These are phyloP conservation scores for Fereydounia khargensis DNA, from an alignment of 1,284 basidiomycete genomes.

Conservation along the genomic window DNA sequence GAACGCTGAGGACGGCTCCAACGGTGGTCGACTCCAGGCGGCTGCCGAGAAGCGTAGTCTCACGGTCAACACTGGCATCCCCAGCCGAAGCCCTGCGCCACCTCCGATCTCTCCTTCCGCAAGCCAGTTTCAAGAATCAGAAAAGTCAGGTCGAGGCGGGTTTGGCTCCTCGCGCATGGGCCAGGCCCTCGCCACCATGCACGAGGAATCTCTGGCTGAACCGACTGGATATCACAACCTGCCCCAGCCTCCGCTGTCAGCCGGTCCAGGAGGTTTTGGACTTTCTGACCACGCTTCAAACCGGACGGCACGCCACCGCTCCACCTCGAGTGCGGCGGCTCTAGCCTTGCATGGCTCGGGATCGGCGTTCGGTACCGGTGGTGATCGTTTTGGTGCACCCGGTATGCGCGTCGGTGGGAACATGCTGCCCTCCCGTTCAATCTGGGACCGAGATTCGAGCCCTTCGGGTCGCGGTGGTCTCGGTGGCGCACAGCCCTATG, in stretches of 20 bases:
- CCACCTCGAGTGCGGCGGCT: conserved; percentile 40
- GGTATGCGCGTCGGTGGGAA: too few species aligned
- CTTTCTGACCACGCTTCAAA: conserved; percentile 3
- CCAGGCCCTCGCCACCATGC: conserved; percentile 22
- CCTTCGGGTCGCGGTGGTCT: not conserved
- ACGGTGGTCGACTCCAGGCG: too few species aligned
- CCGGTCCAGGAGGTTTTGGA: not conserved
- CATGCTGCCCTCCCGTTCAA: conserved; percentile 10
- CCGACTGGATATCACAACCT: conserved; percentile 6
- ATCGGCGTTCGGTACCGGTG: conserved; percentile 6
- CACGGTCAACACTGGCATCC: not conserved
- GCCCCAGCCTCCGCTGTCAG: conserved; percentile 9
- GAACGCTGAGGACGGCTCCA: too few species aligned
- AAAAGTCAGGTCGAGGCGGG: not conserved
- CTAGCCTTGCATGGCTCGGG: conserved; percentile 24
- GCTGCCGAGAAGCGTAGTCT: not conserved
- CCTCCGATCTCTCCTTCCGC: not conserved
- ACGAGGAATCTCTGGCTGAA: conserved; percentile 14
- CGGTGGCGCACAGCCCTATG: conserved; percentile 4
- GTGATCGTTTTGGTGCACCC: conserved; percentile 10
- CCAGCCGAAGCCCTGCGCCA: not conserved
- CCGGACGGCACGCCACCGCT: conserved; percentile 29
- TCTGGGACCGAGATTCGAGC: conserved; percentile 17
- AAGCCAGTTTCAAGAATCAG: not conserved
- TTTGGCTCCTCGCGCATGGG: not conserved